Conservation (phyloP, 495 filamentous ascomycete species). For the Aspergillus cavernicola region DNA sequence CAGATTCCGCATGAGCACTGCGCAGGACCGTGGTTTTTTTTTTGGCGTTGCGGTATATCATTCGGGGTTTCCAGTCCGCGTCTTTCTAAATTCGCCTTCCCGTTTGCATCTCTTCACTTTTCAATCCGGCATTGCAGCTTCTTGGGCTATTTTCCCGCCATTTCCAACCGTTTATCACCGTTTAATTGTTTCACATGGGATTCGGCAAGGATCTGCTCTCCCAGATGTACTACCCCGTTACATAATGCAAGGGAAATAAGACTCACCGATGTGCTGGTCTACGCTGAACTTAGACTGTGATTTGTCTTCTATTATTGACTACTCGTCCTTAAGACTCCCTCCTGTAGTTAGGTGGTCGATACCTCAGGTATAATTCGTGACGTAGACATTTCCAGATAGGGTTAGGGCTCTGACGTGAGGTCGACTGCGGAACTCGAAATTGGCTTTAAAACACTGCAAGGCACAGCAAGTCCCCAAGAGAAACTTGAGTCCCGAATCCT, state of each 20-base stretch:
- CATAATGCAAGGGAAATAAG: constrained; percentile 4
- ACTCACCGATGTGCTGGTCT: not conserved
- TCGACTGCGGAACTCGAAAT: not conserved
- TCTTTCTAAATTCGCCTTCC: constrained; percentile 6
- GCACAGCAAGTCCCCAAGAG: not conserved
- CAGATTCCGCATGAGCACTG: constrained; percentile 18
- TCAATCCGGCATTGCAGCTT: constrained; percentile 3
- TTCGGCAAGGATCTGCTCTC: constrained; percentile 1
- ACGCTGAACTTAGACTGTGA: too few relatives aligned
- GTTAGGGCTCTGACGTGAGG: constrained; percentile 8
- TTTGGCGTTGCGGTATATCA: constrained; percentile 23
- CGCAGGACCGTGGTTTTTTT: constrained; percentile 28
- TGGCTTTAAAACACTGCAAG: not conserved
- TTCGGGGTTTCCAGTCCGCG: constrained; percentile 12
- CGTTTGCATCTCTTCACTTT: constrained; percentile 9
- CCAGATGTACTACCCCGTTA: constrained; percentile 1
- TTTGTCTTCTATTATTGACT: too few relatives aligned
- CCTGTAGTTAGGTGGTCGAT: too few relatives aligned
- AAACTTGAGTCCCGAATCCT: too few relatives aligned
- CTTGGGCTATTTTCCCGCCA: not conserved
- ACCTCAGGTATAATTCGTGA: constrained; percentile 1
- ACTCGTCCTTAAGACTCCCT: too few relatives aligned
- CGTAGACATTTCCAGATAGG: not conserved
- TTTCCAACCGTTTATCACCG: not conserved
- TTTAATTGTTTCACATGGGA: constrained; percentile 5